These are phyloP conservation scores for Neohortaea acidophila DNA, from an alignment of 495 filamentous ascomycete species.

Conservation along the genomic window DNA sequence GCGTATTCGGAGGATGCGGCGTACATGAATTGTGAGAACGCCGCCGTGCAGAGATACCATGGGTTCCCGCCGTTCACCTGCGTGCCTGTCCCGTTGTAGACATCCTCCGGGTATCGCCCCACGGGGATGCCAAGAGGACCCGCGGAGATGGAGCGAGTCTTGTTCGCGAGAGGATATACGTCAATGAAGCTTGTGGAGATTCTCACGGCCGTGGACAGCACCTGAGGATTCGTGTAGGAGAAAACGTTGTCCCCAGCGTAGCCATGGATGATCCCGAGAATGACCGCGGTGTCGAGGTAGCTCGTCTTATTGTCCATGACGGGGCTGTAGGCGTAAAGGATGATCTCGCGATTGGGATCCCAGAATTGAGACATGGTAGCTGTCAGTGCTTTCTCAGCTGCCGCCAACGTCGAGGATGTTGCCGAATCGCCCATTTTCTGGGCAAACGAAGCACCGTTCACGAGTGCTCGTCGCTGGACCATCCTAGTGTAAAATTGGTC, in stretches of 20 bases:
- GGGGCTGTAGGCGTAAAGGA: conserved; percentile 21
- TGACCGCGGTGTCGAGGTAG: conserved; percentile 18
- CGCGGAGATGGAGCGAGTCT: conserved; percentile 8
- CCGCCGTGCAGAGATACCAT: conserved; percentile 33
- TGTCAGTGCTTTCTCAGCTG: conserved; percentile 10
- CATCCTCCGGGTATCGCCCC: conserved; percentile 33
- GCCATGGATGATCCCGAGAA: conserved; percentile 19
- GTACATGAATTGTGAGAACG: conserved; percentile 16
- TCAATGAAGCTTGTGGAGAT: conserved; percentile 16
- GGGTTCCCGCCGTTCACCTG: conserved; percentile 27
- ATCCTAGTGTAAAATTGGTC: conserved; percentile 21
- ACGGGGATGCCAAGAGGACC: conserved; percentile 15
- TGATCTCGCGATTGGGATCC: conserved; percentile 14
- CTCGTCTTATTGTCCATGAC: conserved; percentile 15
- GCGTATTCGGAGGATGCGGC: conserved; percentile 10
- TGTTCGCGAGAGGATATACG: conserved; percentile 16
- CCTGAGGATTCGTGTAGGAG: conserved; percentile 15
- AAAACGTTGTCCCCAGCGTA: conserved; percentile 18
- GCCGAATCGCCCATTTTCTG: conserved; percentile 12
- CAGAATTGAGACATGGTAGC: conserved; percentile 17
- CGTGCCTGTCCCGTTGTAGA: conserved; percentile 31
- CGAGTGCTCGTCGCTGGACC: conserved; percentile 20
- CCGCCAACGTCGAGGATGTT: conserved; percentile 12
- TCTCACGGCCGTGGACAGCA: conserved; percentile 12
- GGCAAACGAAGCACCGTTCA: conserved; percentile 16